A percentile compares a stretch with the other conserved stretches of the same genome.
phyloP scores from a whole-genome alignment of 148 eudicot genomes.

The Rheum nobile region DNA sequence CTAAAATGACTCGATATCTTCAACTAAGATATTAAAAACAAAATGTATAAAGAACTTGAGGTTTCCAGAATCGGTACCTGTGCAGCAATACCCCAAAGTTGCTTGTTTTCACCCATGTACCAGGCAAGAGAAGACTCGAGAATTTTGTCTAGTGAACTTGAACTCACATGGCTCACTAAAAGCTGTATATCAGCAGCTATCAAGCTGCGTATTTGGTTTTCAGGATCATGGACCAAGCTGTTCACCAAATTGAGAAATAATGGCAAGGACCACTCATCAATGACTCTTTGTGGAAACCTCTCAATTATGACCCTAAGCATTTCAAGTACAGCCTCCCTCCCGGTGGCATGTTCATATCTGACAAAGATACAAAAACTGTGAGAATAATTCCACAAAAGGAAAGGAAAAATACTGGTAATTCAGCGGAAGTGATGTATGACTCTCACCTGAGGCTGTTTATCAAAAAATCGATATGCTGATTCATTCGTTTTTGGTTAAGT shows the following conservation, averaged over 20 bases:
- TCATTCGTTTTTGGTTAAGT: conserved; percentile 52
- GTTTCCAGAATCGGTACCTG: conserved; percentile 38
- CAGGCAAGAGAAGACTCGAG: conserved; percentile 53
- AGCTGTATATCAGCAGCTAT: conserved; percentile 63
- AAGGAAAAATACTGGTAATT: background rate
- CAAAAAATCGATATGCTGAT: conserved; percentile 61
- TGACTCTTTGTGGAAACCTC: conserved; percentile 45
- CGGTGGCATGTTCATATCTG: conserved; percentile 84
- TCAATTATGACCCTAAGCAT: conserved; percentile 63
- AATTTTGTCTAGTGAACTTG: conserved; percentile 34
- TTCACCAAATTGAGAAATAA: conserved; percentile 51
- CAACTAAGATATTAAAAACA: background rate
- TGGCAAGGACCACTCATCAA: conserved; percentile 44
- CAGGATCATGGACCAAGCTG: conserved; percentile 67
- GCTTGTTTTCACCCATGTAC: conserved; percentile 54
- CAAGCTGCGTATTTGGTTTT: conserved; percentile 63
- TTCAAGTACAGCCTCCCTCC: conserved; percentile 86
- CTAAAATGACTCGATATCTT: background rate
- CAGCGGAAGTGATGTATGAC: conserved; percentile 5
- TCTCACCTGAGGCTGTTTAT: conserved; percentile 56
- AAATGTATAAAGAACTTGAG: background rate
- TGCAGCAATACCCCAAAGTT: conserved; percentile 68
- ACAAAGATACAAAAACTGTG: conserved; percentile 8
- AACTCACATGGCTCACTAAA: conserved; percentile 55
- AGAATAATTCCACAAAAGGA: background rate